Evolutionary conservation across 352 stramenopile species (phyloP).

Genomic region (Phytophthora quininea): DNA sequence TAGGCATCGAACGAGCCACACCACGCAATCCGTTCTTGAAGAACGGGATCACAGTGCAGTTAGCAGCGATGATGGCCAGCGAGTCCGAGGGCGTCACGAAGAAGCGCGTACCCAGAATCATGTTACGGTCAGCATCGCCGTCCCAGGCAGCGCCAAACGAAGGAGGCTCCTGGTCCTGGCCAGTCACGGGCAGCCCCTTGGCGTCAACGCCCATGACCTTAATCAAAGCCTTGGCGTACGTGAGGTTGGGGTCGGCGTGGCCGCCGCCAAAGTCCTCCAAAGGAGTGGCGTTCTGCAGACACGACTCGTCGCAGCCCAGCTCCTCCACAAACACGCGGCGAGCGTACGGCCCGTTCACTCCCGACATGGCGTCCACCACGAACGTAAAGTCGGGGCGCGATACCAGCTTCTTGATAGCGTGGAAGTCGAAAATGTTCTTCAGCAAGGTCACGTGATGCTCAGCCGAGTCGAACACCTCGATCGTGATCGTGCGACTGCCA

Average conservation of each 20-base stretch:
- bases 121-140: conserved; percentile 98
- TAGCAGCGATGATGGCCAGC: conserved; percentile 98
- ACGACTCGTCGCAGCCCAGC: conserved; percentile 85
- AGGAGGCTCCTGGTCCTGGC: conserved; percentile 74
- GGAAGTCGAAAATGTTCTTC: conserved; percentile 98
- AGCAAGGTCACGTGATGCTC: conserved; percentile 96
- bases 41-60: conserved; percentile 96
- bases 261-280: conserved; percentile 97
- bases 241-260: conserved; percentile 99
- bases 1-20: conserved; percentile 98
- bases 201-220: conserved; percentile 95
- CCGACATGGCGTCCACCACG: conserved; percentile 98
- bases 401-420: conserved; percentile 92
- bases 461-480: conserved; percentile 98
- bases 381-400: conserved; percentile 94
- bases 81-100: conserved; percentile 99
- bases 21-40: conserved; percentile 95
- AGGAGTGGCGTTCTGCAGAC: conserved; percentile 93
- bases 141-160: conserved; percentile 97
- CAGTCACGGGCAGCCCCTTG: conserved; percentile 78
- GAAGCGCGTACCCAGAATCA: conserved; percentile 97
- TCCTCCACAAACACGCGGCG: conserved; percentile 96
- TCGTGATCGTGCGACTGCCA: conserved; percentile 89
- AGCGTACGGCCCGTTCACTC: conserved; percentile 97
- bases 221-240: conserved; percentile 97